Conservation (phyloP, 768 basidiomycete species). For the Tylopilus sp. region DNA sequence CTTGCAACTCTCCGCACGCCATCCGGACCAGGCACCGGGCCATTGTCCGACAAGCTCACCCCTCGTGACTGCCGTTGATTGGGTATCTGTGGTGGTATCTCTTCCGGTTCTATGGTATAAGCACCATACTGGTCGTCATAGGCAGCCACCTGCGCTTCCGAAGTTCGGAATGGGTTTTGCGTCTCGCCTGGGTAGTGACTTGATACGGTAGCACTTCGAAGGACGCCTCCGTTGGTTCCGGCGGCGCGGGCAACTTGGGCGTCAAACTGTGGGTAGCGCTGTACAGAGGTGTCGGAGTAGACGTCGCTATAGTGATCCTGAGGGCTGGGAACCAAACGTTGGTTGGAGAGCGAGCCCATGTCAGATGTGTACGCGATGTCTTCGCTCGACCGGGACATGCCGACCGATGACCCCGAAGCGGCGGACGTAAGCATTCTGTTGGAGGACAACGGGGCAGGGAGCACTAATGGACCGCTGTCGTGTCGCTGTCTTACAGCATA, state of each 20-base stretch:
- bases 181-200: conserved; percentile 45
- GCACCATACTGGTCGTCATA: conserved; percentile 36
- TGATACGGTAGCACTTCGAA: conserved; percentile 38
- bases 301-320: conserved; percentile 32
- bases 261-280: conserved; percentile 35
- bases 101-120: conserved; percentile 37
- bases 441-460: conserved; percentile 70
- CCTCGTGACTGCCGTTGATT: conserved; percentile 46
- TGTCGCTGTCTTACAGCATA: conserved; percentile 52
- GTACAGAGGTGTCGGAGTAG: conserved; percentile 17
- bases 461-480: conserved; percentile 71
- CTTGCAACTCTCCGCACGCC: conserved; percentile 79
- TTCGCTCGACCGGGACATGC: conserved; percentile 43
- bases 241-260: conserved; percentile 39
- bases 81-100: conserved; percentile 20
- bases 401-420: conserved; percentile 40
- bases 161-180: conserved; percentile 55
- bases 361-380: conserved; percentile 36
- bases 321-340: conserved; percentile 40
- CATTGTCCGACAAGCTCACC: conserved; percentile 75
- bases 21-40: conserved; percentile 75
- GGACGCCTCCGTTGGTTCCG: conserved; percentile 35
- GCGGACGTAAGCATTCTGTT: conserved; percentile 48
- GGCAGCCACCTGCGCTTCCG: conserved; percentile 40
- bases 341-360: conserved; percentile 39